phyloP scores from a whole-genome alignment of 306 rosid genomes.

The Cicer arietinum region DNA sequence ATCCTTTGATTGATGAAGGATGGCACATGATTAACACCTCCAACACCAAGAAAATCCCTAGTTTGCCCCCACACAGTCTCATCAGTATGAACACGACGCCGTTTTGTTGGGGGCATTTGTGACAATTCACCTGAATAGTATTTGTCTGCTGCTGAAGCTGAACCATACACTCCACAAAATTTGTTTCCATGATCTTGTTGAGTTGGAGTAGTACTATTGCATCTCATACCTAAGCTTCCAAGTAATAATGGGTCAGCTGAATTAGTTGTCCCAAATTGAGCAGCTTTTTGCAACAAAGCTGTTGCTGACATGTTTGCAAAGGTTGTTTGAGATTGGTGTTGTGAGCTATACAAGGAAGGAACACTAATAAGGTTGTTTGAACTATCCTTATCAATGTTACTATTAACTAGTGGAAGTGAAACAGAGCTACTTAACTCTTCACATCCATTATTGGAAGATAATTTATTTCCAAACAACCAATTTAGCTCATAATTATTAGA shows the following conservation, averaged over 20 bases:
- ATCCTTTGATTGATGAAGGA: constrained; percentile 66
- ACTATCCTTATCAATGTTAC: constrained; percentile 45
- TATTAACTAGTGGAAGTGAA: constrained; percentile 48
- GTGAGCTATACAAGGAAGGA: constrained; percentile 73
- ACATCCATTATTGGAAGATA: constrained; percentile 43
- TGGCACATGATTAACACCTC: constrained; percentile 68
- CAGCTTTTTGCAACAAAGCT: constrained; percentile 87
- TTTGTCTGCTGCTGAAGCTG: constrained; percentile 49
- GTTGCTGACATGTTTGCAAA: constrained; percentile 86
- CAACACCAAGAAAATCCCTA: constrained; percentile 91
- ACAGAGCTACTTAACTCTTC: constrained; percentile 52
- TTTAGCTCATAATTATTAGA: constrained; percentile 56
- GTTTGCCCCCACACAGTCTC: constrained; percentile 66
- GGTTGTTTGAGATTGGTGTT: constrained; percentile 48
- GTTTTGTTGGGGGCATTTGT: constrained; percentile 67
- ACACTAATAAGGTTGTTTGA: constrained; percentile 53
- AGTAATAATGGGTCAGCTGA: constrained; percentile 65
- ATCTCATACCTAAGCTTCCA: constrained; percentile 64
- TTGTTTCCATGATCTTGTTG: constrained; percentile 59
- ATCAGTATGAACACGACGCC: constrained; percentile 55
- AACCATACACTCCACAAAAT: constrained; percentile 53
- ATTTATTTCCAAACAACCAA: constrained; percentile 69
- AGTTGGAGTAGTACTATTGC: constrained; percentile 39
- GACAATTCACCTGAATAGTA: constrained; percentile 51
- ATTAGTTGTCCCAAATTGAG: constrained; percentile 69